Base-by-base conservation (phyloP, 129 eudicot genomes). In the Chrysanthemum seticuspe region DNA sequence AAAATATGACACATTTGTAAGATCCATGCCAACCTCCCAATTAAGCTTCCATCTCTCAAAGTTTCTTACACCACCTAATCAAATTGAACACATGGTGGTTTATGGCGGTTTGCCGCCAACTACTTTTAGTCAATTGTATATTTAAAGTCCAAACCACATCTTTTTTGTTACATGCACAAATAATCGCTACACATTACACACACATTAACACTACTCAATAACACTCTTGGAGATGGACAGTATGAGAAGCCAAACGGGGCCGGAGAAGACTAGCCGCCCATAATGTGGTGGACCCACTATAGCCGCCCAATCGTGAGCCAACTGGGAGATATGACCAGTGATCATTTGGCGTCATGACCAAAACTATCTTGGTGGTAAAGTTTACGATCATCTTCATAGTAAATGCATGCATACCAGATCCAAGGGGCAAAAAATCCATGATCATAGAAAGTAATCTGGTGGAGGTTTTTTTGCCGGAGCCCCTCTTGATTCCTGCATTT, bases 401-500 rank as follows among this genome's bases (percentile, higher is more conserved):
- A 40, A 40, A 40, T 40, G 47, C 47, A 40, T 40, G 47, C 47
- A 44, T 19, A 19, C 21, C 21, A 73, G 49, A n/a, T 12, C 55
- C 67, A 14, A 54, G 6, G 66, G 54, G 10, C 47, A 40, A 40
- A 40, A 40, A 75, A 65, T 55, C 65, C 73, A 7, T 9, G 2
- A 23, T 86, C 86, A 90, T 40, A 90, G 85, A 76, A 90, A 90
- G 82, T 90, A 90, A 81, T 90, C 96, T 2, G 94, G 97, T 63
- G 95, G 80, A 13, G 97, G 89, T 79, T 78, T 90, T 80, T 84
- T 90, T 29, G 85, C 86, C 10, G 97, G 97, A 53, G 95, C 81
- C 58, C 91, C 97, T 83, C 97, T 83, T 65, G 97, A 79, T 61
- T 90, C 97, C 97, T 90, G 87, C 83, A 81, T 76, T 68, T 76